A percentile compares a stretch with the other conserved stretches of the same genome.
Evolutionary conservation across 2,329 filamentous ascomycete genomes (phyloP).

Genomic region (Penicillium sp.): DNA sequence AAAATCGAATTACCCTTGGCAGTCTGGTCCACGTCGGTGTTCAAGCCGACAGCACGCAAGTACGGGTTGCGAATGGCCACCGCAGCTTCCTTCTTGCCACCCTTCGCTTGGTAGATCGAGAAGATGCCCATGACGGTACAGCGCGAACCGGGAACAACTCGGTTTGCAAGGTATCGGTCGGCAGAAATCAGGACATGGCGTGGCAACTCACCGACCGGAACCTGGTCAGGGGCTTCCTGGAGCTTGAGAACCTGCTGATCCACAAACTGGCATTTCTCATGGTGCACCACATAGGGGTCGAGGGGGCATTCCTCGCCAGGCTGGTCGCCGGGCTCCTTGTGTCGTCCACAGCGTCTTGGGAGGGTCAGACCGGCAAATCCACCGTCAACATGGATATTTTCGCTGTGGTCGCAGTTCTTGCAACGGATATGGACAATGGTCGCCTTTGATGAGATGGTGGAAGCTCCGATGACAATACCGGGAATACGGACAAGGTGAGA

Average conservation of each 20-base stretch:
- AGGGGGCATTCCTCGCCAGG: conserved; percentile 76
- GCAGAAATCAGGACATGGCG: conserved; percentile 93
- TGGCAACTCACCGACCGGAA: conserved; percentile 93
- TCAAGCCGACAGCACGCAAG: conserved; percentile 86
- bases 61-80: conserved; percentile 97
- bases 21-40: conserved; percentile 85
- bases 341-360: conserved; percentile 73
- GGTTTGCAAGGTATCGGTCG: conserved; percentile 93
- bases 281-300: conserved; percentile 93
- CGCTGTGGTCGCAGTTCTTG: conserved; percentile 74
- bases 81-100: conserved; percentile 77
- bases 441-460: conserved; percentile 94
- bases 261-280: conserved; percentile 92
- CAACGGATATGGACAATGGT: conserved; percentile 85
- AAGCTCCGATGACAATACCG: conserved; percentile 95
- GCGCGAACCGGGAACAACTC: conserved; percentile 89
- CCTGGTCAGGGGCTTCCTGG: conserved; percentile 95
- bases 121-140: conserved; percentile 97
- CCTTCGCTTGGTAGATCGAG: conserved; percentile 95
- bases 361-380: conserved; percentile 87
- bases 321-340: conserved; percentile 63
- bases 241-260: conserved; percentile 98
- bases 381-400: conserved; percentile 71
- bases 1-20: conserved; percentile 82
- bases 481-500: conserved; percentile 94